Evolutionary conservation across 306 rosid genomes (phyloP).

Genomic region (Oemleria cerasiformis): DNA sequence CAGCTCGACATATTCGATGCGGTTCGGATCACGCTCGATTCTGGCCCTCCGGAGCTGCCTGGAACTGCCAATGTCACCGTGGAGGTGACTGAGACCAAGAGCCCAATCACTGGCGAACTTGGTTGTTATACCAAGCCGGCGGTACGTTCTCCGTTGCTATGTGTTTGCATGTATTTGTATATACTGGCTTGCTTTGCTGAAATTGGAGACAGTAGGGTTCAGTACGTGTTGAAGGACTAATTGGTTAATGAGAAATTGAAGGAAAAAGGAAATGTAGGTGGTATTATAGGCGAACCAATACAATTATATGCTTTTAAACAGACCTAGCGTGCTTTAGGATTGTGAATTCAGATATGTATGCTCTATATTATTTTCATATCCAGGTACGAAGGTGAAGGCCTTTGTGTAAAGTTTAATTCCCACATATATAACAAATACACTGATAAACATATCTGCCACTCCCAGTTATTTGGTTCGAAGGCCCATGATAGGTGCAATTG

Average conservation of each 20-base stretch:
- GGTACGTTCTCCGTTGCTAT: slow-evolving; percentile 44
- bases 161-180: background rate
- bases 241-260: slow-evolving; percentile 27
- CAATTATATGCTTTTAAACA: background rate
- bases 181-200: slow-evolving; percentile 1
- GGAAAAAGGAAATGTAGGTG: background rate
- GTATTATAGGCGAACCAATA: background rate
- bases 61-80: slow-evolving; percentile 72
- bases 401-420: background rate
- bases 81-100: slow-evolving; percentile 59
- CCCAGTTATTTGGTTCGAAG: background rate
- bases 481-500: background rate
- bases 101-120: slow-evolving; percentile 53
- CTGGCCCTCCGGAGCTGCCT: slow-evolving; percentile 85
- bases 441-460: background rate
- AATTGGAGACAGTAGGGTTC: background rate
- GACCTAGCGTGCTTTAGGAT: background rate
- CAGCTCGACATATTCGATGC: slow-evolving; percentile 72
- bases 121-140: slow-evolving; percentile 74
- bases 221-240: background rate
- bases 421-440: background rate
- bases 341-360: background rate
- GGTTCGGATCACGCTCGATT: slow-evolving; percentile 60
- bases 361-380: background rate
- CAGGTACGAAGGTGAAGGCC: background rate